Conservation (phyloP, 179 eudicot genomes). For the Beta corolliflora region DNA sequence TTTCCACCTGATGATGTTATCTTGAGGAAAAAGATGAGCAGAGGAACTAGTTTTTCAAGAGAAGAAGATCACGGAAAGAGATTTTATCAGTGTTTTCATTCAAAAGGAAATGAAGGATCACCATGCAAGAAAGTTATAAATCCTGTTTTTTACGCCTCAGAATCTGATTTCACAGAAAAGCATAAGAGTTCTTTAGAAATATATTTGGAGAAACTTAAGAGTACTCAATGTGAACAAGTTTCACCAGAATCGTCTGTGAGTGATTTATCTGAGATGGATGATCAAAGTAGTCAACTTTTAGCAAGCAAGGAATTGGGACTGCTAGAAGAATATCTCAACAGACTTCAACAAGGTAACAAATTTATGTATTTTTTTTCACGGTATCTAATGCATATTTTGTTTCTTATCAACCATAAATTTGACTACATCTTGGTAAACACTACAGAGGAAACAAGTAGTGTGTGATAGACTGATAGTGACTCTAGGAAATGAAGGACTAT, state of each 20-base stretch:
- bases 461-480: too few species aligned
- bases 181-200: constrained; percentile 51
- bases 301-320: constrained; percentile 39
- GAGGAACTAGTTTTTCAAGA: constrained; percentile 5
- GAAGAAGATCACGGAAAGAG: constrained; percentile 10
- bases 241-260: constrained; percentile 25
- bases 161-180: constrained; percentile 37
- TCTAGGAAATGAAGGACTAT: too few species aligned
- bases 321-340: constrained; percentile 44
- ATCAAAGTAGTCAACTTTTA: constrained; percentile 24
- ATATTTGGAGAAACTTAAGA: constrained; percentile 48
- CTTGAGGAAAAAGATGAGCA: constrained; percentile 7
- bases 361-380: neutral
- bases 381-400: too few species aligned
- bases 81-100: neutral
- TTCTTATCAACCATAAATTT: too few species aligned
- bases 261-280: constrained; percentile 24
- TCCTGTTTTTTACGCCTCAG: constrained; percentile 21
- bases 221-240: constrained; percentile 25
- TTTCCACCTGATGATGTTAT: constrained; percentile 5
- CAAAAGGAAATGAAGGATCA: constrained; percentile 5
- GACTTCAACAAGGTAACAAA: constrained; percentile 40
- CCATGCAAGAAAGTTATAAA: neutral
- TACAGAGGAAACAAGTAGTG: too few species aligned
- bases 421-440: too few species aligned